Base-by-base conservation (phyloP, 768 basidiomycete species). In the Leccinum subtestaceum region DNA sequence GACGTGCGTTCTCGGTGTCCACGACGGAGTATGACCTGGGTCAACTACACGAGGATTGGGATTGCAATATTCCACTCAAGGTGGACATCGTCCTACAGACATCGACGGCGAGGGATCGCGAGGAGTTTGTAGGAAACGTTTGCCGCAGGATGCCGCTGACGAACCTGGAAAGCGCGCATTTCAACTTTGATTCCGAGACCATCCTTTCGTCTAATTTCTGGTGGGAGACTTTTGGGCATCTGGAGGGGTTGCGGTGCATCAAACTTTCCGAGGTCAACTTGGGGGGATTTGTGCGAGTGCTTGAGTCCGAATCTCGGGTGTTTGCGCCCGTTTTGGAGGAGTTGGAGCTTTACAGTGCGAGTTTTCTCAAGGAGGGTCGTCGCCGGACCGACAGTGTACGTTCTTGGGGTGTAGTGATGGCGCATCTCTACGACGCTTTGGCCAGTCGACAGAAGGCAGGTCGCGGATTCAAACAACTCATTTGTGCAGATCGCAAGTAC, bases 341-440 rank as follows among this genome's bases (percentile, higher is more conserved):
- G 54, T 46, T 68, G 21, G 56, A 61, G 34, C 43, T 70, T 27
- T 7, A 23, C 36, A 21, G 15, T 2, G 40, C 54, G 6, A 31
- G 57, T 5, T 70, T 70, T 31, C 50, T 58, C 17, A 49, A 56
- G 34, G 34, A 31, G 3, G 64, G 64, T 50, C 5, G 34, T 9
- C 53, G 45, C 32, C 55, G 40, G 19, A 9, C 10, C 13, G 31
- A 49, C 2, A 45, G 46, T 5, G 21, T 19, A 11, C 64, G 63
- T 23, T 25, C 53, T 34, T 58, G 49, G 54, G 57, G 58, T 17
- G 36, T 15, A 36, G 51, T 29, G 13, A 36, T 52, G 51, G 6
- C 29, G n/a, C 67, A 64, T 53, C 62, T 69, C 15, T 48, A 25
- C 40, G 59, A 68, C 8, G 62, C 63, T 19, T 60, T 70, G n/a